A percentile compares a stretch with the other conserved stretches of the same genome.
These are phyloP conservation scores for Geosmithia morbida DNA, from an alignment of 2,329 filamentous ascomycete species.

Conservation along the genomic window DNA sequence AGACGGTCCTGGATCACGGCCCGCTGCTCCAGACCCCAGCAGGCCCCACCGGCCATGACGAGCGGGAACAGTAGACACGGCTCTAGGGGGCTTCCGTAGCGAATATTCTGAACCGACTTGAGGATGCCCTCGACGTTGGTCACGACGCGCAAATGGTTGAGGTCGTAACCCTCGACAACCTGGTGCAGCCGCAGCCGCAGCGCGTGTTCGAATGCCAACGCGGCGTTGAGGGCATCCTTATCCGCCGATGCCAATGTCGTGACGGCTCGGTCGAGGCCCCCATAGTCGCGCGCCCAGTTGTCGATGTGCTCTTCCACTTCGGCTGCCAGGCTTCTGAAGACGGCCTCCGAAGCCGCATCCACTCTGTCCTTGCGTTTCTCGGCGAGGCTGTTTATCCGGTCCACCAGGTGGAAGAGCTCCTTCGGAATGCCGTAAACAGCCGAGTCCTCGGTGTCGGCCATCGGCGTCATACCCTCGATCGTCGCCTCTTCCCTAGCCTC, in stretches of 20 bases:
- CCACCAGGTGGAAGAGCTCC: constrained; percentile 17
- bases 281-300: constrained; percentile 17
- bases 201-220: constrained; percentile 23
- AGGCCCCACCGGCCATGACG: constrained; percentile 24
- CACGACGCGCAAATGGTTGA: constrained; percentile 16
- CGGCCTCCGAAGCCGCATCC: constrained; percentile 13
- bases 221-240: constrained; percentile 17
- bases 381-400: constrained; percentile 16
- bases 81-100: constrained; percentile 25
- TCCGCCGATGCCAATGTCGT: constrained; percentile 7
- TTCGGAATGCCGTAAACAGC: constrained; percentile 21
- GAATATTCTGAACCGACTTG: constrained; percentile 19
- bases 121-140: constrained; percentile 18
- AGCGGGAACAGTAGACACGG: constrained; percentile 24
- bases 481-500: constrained; percentile 13
- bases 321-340: constrained; percentile 13
- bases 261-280: constrained; percentile 10
- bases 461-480: constrained; percentile 11
- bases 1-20: constrained; percentile 22
- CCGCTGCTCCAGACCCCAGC: constrained; percentile 18
- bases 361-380: constrained; percentile 16
- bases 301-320: constrained; percentile 20
- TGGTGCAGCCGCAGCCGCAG: constrained; percentile 25
- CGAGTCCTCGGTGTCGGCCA: constrained; percentile 14
- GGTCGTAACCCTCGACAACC: constrained; percentile 24